Conservation (phyloP, 2,329 filamentous ascomycete species). For the Diaporthe sp. region DNA sequence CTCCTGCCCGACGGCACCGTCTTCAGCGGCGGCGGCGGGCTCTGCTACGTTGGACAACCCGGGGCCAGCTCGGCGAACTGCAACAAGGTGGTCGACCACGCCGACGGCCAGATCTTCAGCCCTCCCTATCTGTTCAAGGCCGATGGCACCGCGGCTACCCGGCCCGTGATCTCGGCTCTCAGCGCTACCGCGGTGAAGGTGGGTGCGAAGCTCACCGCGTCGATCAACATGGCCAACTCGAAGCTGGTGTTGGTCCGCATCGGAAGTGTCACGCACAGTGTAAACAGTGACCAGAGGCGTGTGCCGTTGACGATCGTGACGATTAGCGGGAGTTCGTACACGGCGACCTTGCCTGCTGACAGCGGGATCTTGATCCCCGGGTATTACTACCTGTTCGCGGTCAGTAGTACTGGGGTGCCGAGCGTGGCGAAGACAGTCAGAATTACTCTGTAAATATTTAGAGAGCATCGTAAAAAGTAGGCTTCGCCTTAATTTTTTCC, state of each 20-base stretch:
- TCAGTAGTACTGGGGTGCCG: conserved; percentile 60
- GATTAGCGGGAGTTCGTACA: conserved; percentile 52
- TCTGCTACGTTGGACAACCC: conserved; percentile 55
- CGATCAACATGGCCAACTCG: conserved; percentile 45
- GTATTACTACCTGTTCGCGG: conserved; percentile 68
- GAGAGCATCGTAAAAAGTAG: neutral
- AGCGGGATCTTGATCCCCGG: conserved; percentile 65
- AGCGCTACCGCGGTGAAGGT: conserved; percentile 49
- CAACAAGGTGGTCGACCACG: conserved; percentile 62
- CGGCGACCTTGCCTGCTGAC: conserved; percentile 60
- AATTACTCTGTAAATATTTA: conserved; percentile 38
- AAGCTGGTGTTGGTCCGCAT: conserved; percentile 62
- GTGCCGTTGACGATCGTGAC: conserved; percentile 56
- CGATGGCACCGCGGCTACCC: conserved; percentile 55
- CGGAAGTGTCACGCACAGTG: conserved; percentile 66
- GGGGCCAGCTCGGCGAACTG: conserved; percentile 29
- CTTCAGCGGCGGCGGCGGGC: conserved; percentile 65
- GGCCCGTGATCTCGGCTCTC: conserved; percentile 57
- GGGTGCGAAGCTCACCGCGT: conserved; percentile 51
- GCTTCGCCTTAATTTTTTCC: too few relatives aligned
- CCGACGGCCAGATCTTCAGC: conserved; percentile 67
- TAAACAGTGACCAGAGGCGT: conserved; percentile 71
- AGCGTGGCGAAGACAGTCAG: conserved; percentile 60
- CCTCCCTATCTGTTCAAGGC: conserved; percentile 68
- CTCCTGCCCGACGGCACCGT: conserved; percentile 66